Percentiles rank a stretch among this genome's conserved stretches.
phyloP scores from a whole-genome alignment of 257 asterid genomes.

The Plantago ovata region DNA sequence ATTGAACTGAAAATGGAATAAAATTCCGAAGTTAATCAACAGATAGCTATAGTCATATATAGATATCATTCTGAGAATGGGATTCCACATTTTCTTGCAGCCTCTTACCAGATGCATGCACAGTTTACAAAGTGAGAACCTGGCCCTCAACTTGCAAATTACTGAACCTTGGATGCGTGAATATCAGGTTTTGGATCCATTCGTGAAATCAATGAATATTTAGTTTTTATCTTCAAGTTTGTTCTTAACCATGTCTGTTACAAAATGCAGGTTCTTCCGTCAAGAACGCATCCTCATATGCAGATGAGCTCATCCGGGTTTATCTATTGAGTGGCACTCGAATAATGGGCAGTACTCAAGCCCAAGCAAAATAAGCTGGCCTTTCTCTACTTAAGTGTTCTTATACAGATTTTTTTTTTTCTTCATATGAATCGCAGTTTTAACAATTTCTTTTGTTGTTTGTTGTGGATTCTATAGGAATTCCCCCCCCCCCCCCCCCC shows the following conservation, averaged over 20 bases:
- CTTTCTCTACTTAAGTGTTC: no score
- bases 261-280: constrained; percentile 62
- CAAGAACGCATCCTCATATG: constrained; percentile 93
- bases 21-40: constrained; percentile 47
- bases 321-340: constrained; percentile 74
- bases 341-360: constrained; percentile 29
- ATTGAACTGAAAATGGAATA: not conserved
- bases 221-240: not conserved
- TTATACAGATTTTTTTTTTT: no score
- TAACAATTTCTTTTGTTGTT: no score
- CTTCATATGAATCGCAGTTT: not conserved
- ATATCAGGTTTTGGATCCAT: constrained; percentile 65
- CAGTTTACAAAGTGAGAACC: constrained; percentile 73
- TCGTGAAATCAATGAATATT: not conserved
- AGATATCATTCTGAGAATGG: not conserved
- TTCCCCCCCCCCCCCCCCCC: no score
- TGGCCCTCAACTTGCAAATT: constrained; percentile 82
- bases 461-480: no score
- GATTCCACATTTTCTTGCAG: constrained; percentile 35
- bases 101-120: constrained; percentile 91
- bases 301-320: constrained; percentile 95
- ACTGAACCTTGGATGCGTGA: constrained; percentile 89
- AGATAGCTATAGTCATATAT: constrained; percentile 17
- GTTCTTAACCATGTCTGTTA: not conserved
- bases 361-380: constrained; percentile 14